These are phyloP conservation scores for Xylaria acuta DNA, from an alignment of 495 filamentous ascomycete genomes.

Conservation along the genomic window DNA sequence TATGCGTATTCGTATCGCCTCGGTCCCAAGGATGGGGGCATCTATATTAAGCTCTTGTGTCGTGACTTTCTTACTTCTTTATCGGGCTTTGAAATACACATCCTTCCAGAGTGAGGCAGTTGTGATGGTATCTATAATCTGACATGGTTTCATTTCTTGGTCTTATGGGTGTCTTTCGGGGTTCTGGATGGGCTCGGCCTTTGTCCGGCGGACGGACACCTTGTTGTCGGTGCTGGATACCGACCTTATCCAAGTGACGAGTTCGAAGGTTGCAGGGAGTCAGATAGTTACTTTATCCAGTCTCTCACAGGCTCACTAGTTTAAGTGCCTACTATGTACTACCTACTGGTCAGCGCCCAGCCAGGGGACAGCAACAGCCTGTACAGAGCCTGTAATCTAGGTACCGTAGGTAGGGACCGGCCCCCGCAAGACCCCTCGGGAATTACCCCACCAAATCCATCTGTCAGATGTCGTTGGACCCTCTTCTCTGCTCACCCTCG, in stretches of 20 bases:
- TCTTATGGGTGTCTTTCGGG: background rate
- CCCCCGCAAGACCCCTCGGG: background rate
- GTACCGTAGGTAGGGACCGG: background rate
- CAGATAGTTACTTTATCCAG: too few species aligned
- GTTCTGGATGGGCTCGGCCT: background rate
- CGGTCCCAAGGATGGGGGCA: background rate
- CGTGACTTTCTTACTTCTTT: background rate
- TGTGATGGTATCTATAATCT: background rate
- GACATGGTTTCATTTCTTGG: background rate
- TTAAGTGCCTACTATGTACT: too few species aligned
- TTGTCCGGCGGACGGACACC: background rate
- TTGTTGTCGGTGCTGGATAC: background rate
- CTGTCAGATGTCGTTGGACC: background rate
- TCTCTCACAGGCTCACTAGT: too few species aligned
- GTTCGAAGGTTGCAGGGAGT: too few species aligned
- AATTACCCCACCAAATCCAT: background rate
- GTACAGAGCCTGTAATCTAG: too few species aligned
- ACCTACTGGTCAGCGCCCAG: too few species aligned
- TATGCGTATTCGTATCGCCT: constrained; percentile 5
- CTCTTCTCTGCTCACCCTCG: constrained; percentile 8
- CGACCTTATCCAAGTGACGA: too few species aligned
- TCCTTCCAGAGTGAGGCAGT: background rate
- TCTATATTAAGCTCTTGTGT: background rate
- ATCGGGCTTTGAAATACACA: background rate
- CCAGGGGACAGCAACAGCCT: too few species aligned